Percentiles rank a stretch among this genome's conserved stretches.
These are phyloP conservation scores for Stemphylium vesicarium DNA, from an alignment of 2,329 filamentous ascomycete genomes.

Conservation along the genomic window DNA sequence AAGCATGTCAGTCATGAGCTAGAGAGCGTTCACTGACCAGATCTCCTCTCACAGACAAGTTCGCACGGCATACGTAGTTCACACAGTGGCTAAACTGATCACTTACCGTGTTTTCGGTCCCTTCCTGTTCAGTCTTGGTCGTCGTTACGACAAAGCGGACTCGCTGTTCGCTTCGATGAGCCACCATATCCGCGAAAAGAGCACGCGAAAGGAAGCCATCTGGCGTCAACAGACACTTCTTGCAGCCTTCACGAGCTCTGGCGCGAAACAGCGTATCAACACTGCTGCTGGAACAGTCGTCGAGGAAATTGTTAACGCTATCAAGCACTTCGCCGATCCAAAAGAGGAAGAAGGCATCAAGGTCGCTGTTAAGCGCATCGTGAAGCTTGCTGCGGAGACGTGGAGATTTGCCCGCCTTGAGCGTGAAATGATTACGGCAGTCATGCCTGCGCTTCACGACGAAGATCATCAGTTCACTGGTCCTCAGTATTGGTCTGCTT, in stretches of 20 bases:
- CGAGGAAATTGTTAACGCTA: slow-evolving; percentile 62
- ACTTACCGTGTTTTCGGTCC: slow-evolving; percentile 64
- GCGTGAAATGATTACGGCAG: slow-evolving; percentile 61
- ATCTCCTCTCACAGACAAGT: slow-evolving; percentile 49
- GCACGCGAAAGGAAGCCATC: slow-evolving; percentile 62
- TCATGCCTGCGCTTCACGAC: slow-evolving; percentile 52
- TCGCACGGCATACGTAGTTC: slow-evolving; percentile 61
- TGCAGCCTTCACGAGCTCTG: slow-evolving; percentile 62
- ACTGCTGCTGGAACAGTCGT: slow-evolving; percentile 62
- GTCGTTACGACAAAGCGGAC: slow-evolving; percentile 62
- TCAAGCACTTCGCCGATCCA: slow-evolving; percentile 61
- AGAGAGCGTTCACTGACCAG: slow-evolving; percentile 1
- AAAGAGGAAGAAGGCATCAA: slow-evolving; percentile 59
- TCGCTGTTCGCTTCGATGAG: slow-evolving; percentile 62
- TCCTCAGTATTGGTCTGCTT: slow-evolving; percentile 44
- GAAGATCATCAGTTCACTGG: slow-evolving; percentile 42
- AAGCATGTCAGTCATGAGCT: slow-evolving; percentile 8
- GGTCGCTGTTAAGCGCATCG: slow-evolving; percentile 60
- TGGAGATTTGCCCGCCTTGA: slow-evolving; percentile 65
- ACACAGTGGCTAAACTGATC: slow-evolving; percentile 63
- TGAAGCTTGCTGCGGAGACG: slow-evolving; percentile 64
- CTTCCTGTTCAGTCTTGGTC: slow-evolving; percentile 63
- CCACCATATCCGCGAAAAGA: slow-evolving; percentile 63
- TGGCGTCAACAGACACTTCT: slow-evolving; percentile 65
- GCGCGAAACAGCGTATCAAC: slow-evolving; percentile 63